Conservation (phyloP, 2,329 filamentous ascomycete genomes). For the Arthrinium puccinioides region DNA sequence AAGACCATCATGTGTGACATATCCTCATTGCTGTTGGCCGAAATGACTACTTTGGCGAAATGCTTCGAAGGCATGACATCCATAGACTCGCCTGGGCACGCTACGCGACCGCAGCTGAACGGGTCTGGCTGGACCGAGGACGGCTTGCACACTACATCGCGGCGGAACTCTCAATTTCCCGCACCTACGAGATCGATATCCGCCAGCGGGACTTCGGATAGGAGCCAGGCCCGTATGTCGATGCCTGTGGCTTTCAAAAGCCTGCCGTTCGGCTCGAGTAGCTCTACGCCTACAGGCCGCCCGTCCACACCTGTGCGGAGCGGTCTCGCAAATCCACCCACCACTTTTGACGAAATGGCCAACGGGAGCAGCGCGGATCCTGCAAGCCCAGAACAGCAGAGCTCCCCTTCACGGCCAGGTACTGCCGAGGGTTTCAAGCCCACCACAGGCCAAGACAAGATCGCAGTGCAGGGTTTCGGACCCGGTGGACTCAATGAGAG, state of each 20-base stretch:
- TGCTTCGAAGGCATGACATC: conserved; percentile 65
- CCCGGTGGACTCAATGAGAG: conserved; percentile 66
- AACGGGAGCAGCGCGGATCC: conserved; percentile 26
- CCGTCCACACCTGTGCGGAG: conserved; percentile 45
- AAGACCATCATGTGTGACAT: conserved; percentile 76
- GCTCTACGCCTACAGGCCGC: conserved; percentile 35
- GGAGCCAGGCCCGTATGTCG: conserved; percentile 65
- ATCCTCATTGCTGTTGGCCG: conserved; percentile 64
- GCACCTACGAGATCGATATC: conserved; percentile 47
- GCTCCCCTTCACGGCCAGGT: conserved; percentile 27
- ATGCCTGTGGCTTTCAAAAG: conserved; percentile 59
- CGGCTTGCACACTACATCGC: conserved; percentile 30
- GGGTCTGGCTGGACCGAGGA: conserved; percentile 33
- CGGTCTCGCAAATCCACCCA: conserved; percentile 39
- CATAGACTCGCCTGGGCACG: conserved; percentile 67
- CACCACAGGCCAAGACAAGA: conserved; percentile 49
- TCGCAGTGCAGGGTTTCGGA: conserved; percentile 65
- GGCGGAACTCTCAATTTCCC: conserved; percentile 51
- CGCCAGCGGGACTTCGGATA: conserved; percentile 46
- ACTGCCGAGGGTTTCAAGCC: conserved; percentile 39
- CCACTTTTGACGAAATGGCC: conserved; percentile 39
- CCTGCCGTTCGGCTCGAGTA: conserved; percentile 34
- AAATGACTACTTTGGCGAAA: conserved; percentile 68
- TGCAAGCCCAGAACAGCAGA: conserved; percentile 33
- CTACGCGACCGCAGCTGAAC: conserved; percentile 31